phyloP scores from a whole-genome alignment of 805 yeast genomes.

The Kodamaea nitidulidarum region DNA sequence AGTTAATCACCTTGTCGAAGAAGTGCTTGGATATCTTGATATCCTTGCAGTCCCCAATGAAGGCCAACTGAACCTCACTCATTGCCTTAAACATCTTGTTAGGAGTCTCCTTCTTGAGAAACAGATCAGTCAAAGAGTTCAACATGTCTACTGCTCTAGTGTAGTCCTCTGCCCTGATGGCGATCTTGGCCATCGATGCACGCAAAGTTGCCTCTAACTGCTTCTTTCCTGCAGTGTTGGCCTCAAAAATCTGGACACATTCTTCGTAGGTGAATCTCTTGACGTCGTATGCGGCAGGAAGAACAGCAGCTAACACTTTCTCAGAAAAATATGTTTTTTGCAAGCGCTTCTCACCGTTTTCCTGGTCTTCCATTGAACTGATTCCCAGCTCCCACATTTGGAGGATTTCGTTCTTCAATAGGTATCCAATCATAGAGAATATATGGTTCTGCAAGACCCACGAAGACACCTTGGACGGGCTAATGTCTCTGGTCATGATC shows the following conservation, averaged over 20 bases:
- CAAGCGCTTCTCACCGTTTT: constrained; percentile 15
- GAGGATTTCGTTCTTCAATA: constrained; percentile 59
- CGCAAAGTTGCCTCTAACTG: constrained; percentile 46
- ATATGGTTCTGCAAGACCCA: constrained; percentile 24
- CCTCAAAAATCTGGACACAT: constrained; percentile 52
- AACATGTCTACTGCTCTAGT: constrained; percentile 63
- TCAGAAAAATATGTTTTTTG: constrained; percentile 51
- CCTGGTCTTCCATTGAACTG: constrained; percentile 16
- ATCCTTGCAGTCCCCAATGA: constrained; percentile 75
- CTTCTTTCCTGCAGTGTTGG: constrained; percentile 29
- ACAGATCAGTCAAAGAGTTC: constrained; percentile 51
- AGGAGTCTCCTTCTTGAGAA: constrained; percentile 29
- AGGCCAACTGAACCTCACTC: constrained; percentile 71
- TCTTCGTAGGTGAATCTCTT: constrained; percentile 61
- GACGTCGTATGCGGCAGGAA: constrained; percentile 61
- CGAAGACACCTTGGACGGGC: constrained; percentile 17
- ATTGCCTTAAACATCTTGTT: constrained; percentile 32
- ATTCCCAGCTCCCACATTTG: constrained; percentile 67
- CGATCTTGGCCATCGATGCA: constrained; percentile 71
- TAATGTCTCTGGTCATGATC: constrained; percentile 28
- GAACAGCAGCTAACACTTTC: constrained; percentile 61
- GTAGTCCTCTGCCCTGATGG: constrained; percentile 61
- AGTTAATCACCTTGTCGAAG: constrained; percentile 66
- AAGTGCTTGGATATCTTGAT: constrained; percentile 67
- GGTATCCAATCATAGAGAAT: constrained; percentile 41